Percentiles rank a stretch among this genome's conserved stretches.
Conservation (phyloP, 2,329 filamentous ascomycete species). For the Immersiporthe knoxdaviesiana region DNA sequence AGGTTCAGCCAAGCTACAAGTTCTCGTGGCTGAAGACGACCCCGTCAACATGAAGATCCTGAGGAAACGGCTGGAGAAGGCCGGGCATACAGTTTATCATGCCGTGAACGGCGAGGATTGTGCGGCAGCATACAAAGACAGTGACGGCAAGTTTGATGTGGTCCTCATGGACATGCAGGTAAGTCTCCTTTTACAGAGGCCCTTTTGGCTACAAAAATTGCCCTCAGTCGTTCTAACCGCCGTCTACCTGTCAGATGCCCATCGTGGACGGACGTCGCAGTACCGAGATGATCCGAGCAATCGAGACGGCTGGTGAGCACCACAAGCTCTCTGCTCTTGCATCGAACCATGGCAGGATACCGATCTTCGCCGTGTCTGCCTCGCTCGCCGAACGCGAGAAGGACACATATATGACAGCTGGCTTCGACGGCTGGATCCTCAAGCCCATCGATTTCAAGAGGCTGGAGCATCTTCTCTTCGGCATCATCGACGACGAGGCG, state of each 20-base stretch:
- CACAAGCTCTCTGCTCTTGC: conserved; percentile 62
- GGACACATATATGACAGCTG: conserved; percentile 71
- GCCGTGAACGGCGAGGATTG: conserved; percentile 87
- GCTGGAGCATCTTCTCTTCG: conserved; percentile 68
- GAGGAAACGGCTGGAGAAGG: conserved; percentile 76
- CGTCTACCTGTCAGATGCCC: conserved; percentile 68
- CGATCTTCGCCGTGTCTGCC: conserved; percentile 86
- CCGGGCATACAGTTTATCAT: conserved; percentile 71
- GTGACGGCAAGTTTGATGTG: conserved; percentile 68
- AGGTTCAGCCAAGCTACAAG: conserved; percentile 52
- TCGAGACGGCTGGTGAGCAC: conserved; percentile 59
- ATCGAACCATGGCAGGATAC: conserved; percentile 65
- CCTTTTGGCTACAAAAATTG: not conserved
- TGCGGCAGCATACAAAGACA: conserved; percentile 68
- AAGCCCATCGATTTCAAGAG: conserved; percentile 85
- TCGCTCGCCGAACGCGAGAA: conserved; percentile 73
- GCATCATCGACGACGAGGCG: conserved; percentile 64
- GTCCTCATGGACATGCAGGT: conserved; percentile 95
- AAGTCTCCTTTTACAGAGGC: conserved; percentile 41
- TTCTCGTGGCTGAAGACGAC: conserved; percentile 86
- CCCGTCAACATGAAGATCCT: conserved; percentile 84
- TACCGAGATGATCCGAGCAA: conserved; percentile 80
- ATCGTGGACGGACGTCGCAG: conserved; percentile 84
- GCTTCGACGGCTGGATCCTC: conserved; percentile 89
- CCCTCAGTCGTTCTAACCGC: not conserved